These are phyloP conservation scores for Panicum virgatum DNA, from an alignment of 202 grass and related monocot species.

Conservation along the genomic window DNA sequence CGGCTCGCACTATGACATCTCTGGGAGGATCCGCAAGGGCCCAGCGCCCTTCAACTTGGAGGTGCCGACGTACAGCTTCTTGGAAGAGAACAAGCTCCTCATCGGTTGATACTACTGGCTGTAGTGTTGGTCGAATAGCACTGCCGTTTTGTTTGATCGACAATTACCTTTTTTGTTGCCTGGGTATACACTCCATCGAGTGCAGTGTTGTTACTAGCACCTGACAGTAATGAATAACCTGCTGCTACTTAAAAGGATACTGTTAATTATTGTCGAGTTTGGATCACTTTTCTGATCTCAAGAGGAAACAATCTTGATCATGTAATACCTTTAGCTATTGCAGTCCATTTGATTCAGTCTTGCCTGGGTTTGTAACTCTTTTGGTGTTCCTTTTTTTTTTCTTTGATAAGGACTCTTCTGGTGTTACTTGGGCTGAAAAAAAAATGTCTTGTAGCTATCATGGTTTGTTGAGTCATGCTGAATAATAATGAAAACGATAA, in stretches of 20 bases:
- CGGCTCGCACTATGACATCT: conserved; percentile 85
- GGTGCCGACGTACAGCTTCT: conserved; percentile 79
- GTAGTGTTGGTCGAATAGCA: conserved; percentile 17
- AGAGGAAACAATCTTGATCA: conserved; percentile 12
- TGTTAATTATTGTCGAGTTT: conserved; percentile 38
- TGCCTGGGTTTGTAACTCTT: not conserved
- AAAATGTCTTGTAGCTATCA: not conserved
- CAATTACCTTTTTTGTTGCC: conserved; percentile 39
- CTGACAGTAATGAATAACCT: conserved; percentile 50
- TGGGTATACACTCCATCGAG: conserved; percentile 27
- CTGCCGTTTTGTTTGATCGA: conserved; percentile 27
- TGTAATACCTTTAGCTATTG: conserved; percentile 34
- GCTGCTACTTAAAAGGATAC: conserved; percentile 36
- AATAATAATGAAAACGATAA: not conserved
- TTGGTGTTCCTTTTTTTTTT: not conserved
- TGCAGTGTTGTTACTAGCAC: conserved; percentile 43
- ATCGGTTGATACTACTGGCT: conserved; percentile 52
- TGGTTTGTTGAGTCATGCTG: not conserved
- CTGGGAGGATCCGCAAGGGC: conserved; percentile 84
- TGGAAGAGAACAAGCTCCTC: conserved; percentile 91
- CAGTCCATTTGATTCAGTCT: not conserved
- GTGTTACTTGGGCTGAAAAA: not conserved
- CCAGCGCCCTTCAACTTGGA: conserved; percentile 88
- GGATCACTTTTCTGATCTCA: not conserved
- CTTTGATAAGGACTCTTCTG: too few relatives aligned